Percentiles rank a stretch among this genome's conserved stretches.
phyloP scores from a whole-genome alignment of 2,329 filamentous ascomycete species.

The Fusarium sp. region DNA sequence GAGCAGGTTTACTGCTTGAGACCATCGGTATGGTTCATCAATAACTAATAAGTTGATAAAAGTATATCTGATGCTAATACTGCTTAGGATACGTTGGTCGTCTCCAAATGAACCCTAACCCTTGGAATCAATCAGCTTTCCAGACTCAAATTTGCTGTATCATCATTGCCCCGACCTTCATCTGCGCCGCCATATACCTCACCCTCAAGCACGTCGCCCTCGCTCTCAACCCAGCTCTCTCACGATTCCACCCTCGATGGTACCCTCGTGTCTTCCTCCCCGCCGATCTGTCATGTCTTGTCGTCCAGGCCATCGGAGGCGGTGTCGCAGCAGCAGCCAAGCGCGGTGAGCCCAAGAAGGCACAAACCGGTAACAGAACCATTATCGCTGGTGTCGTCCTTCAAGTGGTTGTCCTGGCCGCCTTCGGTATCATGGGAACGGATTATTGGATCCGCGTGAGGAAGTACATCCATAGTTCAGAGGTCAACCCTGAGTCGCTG shows the following conservation, averaged over 20 bases:
- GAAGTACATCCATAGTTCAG: conserved; percentile 52
- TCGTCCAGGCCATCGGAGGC: conserved; percentile 70
- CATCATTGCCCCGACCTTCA: conserved; percentile 69
- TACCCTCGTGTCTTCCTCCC: conserved; percentile 70
- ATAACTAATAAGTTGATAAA: background rate
- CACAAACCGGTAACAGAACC: conserved; percentile 60
- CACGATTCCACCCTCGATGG: conserved; percentile 62
- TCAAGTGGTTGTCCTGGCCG: conserved; percentile 62
- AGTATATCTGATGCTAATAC: conserved; percentile 5
- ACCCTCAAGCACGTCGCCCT: conserved; percentile 70
- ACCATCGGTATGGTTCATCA: conserved; percentile 57
- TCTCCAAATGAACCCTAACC: conserved; percentile 62
- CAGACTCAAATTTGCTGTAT: conserved; percentile 70
- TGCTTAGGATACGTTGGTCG: conserved; percentile 65
- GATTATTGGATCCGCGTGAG: conserved; percentile 61
- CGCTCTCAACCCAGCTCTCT: conserved; percentile 60
- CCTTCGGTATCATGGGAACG: conserved; percentile 57
- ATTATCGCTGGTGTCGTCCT: conserved; percentile 67
- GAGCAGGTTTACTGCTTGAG: conserved; percentile 63
- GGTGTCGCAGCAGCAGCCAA: conserved; percentile 64
- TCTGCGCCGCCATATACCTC: conserved; percentile 73
- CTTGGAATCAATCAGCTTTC: conserved; percentile 66
- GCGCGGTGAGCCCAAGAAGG: conserved; percentile 53
- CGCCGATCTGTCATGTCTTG: conserved; percentile 67
- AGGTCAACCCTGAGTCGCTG: conserved; percentile 48